Evolutionary conservation across 768 basidiomycete species (phyloP), one percentile per base, ranked within the genome.

Genomic region (Lactarius hengduanensis): DNA sequence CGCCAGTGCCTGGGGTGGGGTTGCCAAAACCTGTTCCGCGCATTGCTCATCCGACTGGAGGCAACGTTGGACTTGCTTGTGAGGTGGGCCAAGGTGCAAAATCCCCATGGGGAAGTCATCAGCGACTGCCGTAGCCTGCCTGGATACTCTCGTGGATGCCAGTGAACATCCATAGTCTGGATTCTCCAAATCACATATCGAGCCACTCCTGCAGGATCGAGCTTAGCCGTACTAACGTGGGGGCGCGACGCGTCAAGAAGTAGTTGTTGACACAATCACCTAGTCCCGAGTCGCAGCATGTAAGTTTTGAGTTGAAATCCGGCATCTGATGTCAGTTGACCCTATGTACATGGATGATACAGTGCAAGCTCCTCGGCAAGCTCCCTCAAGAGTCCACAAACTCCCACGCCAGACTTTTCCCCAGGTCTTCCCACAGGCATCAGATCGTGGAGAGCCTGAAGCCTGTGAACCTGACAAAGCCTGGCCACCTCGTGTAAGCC

Each of bases 401-500:
- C 22, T 54, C 18, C 22, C 8, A n/a, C 22, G 16, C 56, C 32
- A 13, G 40, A 18, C 6, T 15, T 16, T 16, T 41, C 16, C 16
- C 50, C 22, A 50, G 11, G 50, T 26, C 22, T 26, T 26, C 26
- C 26, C 26, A 26, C 26, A 26, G 50, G 50, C 22, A 26, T 53
- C 50, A 53, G 26, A 50, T 50, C 11, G 4, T 6, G 22, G 47
- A 22, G 11, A 22, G 38, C 40, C n/a, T n/a, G n/a, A n/a, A n/a
- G n/a, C n/a, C 40, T 11, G n/a, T 22, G 47, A 45, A n/a, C 43
- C 3, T 45, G 41, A 45, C 43, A 45, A 45, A 20, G 43, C 41
- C 43, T 63, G 55, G 20, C 11, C 10, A 50, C 64, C 59, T 61
- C 65, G 16, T 66, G 65, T 36, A 26, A 28, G 38, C 34, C 22